A percentile compares a stretch with the other conserved stretches of the same genome.
Conservation (phyloP, 345 rosid genomes). For the Lumnitzera littorea region DNA sequence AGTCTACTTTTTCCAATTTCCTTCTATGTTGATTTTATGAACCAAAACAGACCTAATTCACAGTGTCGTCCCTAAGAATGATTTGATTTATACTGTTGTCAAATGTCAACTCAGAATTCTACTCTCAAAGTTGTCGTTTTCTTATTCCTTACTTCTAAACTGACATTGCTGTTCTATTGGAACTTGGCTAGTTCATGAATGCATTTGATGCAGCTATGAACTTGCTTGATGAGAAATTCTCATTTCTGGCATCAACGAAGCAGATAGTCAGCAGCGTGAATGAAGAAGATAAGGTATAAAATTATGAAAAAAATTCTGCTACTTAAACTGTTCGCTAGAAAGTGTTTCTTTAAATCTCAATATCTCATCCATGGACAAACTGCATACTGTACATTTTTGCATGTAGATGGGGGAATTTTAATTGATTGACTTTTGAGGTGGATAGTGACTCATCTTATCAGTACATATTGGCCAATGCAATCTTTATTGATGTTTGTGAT, state of each 20-base stretch:
- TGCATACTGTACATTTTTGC: too few species aligned
- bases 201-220: constrained; percentile 72
- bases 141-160: not conserved
- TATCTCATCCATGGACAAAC: too few species aligned
- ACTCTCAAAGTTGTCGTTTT: not conserved
- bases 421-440: too few species aligned
- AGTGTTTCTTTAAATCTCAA: not conserved
- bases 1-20: not conserved
- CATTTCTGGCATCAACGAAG: constrained; percentile 53
- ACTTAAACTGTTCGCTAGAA: too few species aligned
- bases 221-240: constrained; percentile 54
- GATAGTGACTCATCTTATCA: too few species aligned
- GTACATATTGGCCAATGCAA: too few species aligned
- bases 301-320: too few species aligned
- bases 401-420: too few species aligned
- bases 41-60: not conserved
- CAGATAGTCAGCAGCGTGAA: constrained; percentile 67
- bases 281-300: constrained; percentile 58
- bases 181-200: constrained; percentile 51
- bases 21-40: not conserved
- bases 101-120: too few species aligned
- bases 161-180: not conserved
- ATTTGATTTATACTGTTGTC: not conserved
- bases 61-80: not conserved
- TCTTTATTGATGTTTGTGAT: too few species aligned